phyloP scores from a whole-genome alignment of 306 rosid species.

The Mucuna pruriens region DNA sequence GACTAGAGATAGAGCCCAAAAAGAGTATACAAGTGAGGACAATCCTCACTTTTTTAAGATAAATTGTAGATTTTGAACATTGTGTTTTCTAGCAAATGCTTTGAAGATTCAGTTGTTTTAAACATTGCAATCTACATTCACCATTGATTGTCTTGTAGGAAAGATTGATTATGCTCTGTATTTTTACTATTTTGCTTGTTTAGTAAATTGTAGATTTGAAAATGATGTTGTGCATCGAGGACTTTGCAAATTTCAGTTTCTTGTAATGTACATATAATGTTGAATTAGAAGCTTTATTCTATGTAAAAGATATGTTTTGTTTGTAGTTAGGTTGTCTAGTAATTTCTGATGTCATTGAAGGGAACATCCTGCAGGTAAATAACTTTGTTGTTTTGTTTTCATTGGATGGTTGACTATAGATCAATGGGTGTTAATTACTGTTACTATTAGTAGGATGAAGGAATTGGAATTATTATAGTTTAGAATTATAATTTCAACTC shows the following conservation, averaged over 20 bases:
- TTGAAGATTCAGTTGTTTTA: not conserved
- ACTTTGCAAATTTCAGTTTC: constrained; percentile 20
- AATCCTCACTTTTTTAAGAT: too few relatives aligned
- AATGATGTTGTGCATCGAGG: not conserved
- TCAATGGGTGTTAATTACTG: not conserved
- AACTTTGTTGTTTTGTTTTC: not conserved
- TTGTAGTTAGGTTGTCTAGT: not conserved
- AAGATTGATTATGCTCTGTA: not conserved
- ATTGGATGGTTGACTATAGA: not conserved
- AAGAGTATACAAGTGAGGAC: too few relatives aligned
- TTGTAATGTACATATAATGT: constrained; percentile 1
- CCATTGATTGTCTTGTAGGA: not conserved
- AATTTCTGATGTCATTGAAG: not conserved
- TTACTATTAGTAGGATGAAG: not conserved
- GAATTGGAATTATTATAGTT: not conserved
- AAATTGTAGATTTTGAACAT: too few relatives aligned
- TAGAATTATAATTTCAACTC: not conserved
- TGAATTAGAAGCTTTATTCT: not conserved
- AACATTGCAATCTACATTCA: not conserved
- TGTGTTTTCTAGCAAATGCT: not conserved
- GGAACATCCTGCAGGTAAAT: not conserved
- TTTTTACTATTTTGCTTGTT: constrained; percentile 2
- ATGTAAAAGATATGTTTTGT: not conserved
- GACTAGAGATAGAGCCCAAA: too few relatives aligned
- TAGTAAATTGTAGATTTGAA: constrained; percentile 16